Evolutionary conservation across 2,329 filamentous ascomycete genomes (phyloP).

Genomic region (Claviceps humidiphila): DNA sequence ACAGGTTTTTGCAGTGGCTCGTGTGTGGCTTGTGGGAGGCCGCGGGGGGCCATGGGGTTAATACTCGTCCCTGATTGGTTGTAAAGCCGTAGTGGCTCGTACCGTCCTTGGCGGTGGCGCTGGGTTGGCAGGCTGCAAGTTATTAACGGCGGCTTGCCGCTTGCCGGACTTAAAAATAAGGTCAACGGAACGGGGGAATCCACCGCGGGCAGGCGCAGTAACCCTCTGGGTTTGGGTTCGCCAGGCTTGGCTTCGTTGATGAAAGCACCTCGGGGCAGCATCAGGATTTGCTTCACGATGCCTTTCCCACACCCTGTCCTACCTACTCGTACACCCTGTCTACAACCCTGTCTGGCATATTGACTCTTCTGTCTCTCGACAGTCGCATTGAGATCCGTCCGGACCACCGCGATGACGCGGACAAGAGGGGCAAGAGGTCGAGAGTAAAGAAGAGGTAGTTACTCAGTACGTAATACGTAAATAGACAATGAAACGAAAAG

Average conservation of each 20-base stretch:
- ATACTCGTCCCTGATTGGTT: background rate
- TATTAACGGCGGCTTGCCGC: background rate
- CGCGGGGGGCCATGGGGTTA: background rate
- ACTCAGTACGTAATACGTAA: too few species aligned
- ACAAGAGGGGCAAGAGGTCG: background rate
- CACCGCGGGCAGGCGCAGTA: slow-evolving; percentile 1
- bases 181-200: background rate
- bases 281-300: background rate
- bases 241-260: background rate
- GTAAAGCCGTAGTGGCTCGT: background rate
- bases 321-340: background rate
- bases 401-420: background rate
- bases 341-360: background rate
- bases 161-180: background rate
- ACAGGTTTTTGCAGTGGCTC: slow-evolving; percentile 4
- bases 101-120: background rate
- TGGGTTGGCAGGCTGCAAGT: background rate
- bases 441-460: background rate
- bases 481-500: too few species aligned
- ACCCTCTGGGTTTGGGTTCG: background rate
- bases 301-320: too few species aligned
- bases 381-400: background rate
- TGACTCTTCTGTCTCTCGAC: background rate
- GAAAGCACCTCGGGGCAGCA: background rate
- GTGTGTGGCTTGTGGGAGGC: slow-evolving; percentile 7